Conservation (phyloP, 176 grass and related monocot species). For the Metroxylon sagu region DNA sequence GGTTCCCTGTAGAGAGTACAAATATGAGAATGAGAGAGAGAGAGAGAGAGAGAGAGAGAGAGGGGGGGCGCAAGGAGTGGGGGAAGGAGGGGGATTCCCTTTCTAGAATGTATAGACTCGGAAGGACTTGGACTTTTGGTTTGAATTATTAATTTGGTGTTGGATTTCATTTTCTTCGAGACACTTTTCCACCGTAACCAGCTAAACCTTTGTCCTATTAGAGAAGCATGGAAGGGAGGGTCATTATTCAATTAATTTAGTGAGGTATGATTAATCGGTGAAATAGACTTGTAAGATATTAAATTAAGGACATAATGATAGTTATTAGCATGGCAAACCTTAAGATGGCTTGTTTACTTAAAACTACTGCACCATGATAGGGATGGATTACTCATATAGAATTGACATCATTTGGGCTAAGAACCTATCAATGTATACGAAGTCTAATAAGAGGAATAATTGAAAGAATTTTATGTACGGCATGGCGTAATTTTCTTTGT, state of each 20-base stretch:
- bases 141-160: background rate
- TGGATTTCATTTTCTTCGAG: constrained; percentile 3
- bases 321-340: constrained; percentile 16
- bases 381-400: constrained; percentile 4
- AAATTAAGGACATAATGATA: too few relatives aligned
- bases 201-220: background rate
- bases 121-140: too few relatives aligned
- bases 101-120: constrained; percentile 14
- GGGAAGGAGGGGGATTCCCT: background rate
- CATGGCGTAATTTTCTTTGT: too few relatives aligned
- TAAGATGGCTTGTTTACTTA: background rate
- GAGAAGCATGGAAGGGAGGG: too few relatives aligned
- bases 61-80: too few relatives aligned
- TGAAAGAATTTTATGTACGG: too few relatives aligned
- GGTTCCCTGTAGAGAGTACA: constrained; percentile 18
- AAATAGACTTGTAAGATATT: too few relatives aligned
- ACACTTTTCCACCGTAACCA: constrained; percentile 21
- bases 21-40: background rate
- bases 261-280: too few relatives aligned
- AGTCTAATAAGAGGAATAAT: too few relatives aligned
- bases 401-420: constrained; percentile 20
- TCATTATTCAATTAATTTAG: too few relatives aligned
- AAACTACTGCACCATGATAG: constrained; percentile 6
- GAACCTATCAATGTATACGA: background rate
- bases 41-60: too few relatives aligned